These are phyloP conservation scores for Talaromyces atroroseus DNA, from an alignment of 2,329 filamentous ascomycete genomes.

Conservation along the genomic window DNA sequence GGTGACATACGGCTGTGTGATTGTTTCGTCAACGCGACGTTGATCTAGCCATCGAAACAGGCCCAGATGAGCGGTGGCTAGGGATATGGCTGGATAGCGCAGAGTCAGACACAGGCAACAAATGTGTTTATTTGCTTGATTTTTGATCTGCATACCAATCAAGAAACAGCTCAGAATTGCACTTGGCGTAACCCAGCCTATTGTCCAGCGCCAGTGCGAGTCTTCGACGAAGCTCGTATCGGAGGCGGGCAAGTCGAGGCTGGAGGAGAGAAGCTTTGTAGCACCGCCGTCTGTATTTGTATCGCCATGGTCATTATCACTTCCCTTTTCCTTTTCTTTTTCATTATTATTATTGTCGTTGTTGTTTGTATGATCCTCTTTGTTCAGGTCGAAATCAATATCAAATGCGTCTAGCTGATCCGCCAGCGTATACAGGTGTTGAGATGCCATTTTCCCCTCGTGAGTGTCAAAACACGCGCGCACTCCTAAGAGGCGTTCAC, in stretches of 20 bases:
- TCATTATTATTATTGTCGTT: neutral
- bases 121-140: too few relatives aligned
- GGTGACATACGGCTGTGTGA: conserved; percentile 4
- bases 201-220: conserved; percentile 7
- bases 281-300: neutral
- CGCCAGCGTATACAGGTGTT: conserved; percentile 8
- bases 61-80: conserved; percentile 7
- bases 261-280: neutral
- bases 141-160: neutral
- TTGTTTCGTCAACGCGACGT: neutral
- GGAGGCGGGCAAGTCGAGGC: neutral
- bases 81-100: neutral
- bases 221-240: neutral
- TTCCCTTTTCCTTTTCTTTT: too few relatives aligned
- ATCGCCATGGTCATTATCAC: too few relatives aligned
- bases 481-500: neutral
- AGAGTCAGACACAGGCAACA: neutral
- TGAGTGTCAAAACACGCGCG: neutral
- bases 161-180: conserved; percentile 4
- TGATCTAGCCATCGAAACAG: conserved; percentile 5
- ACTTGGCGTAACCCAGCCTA: conserved; percentile 8
- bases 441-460: neutral
- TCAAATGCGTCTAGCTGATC: conserved; percentile 9
- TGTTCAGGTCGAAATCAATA: neutral
- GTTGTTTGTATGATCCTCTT: neutral